Base-by-base conservation (phyloP, 2,329 filamentous ascomycete genomes). In the Cytospora leucostoma region DNA sequence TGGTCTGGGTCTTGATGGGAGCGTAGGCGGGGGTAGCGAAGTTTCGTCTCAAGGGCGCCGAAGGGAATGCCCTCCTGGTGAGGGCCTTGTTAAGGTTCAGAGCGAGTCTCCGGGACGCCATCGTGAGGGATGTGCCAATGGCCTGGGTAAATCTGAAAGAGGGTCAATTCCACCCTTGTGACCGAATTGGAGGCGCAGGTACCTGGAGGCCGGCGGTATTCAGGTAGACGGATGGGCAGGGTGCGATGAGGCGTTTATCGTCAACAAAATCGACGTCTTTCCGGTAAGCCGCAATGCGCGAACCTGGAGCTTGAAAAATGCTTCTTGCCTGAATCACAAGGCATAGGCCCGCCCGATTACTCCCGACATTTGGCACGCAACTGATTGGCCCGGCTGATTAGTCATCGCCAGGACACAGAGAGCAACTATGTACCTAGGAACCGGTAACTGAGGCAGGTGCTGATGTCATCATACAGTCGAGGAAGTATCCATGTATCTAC, bases 61-160 rank as follows among this genome's bases (percentile, higher is more conserved):
- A 84, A 79, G 90, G 89, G 80, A 95, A 85, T 80, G 91, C 90
- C 80, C 90, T 86, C 79, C 92, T 91, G 83, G 84, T 91, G 81
- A 97, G 84, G 81, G 91, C 90, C 83, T 92, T 89, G 80, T 92
- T 87, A 76, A 98, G 88, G 84, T 93, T 96, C 81, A 96, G 87
- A 84, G 93, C 93, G 83, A 98, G 88, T 89, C 93, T 91, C 87
- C 93, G 88, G 81, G 94, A 97, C 84, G 94, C 94, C 94, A 98
- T 97, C 79, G 79, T 76, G 78, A 76, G 76, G 27, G 78, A 79
- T 55, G 61, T 62, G 63, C 59, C 63, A 62, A 57, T 62, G 59
- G 54, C 54, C 53, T 65, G 58, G 56, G 38, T 49, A 59, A 54
- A 38, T 56, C 33, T 52, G 51, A 21, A n/a, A 35, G 15, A 50